Conservation (phyloP, 2,329 filamentous ascomycete genomes). For the Fusarium goolgardi region DNA sequence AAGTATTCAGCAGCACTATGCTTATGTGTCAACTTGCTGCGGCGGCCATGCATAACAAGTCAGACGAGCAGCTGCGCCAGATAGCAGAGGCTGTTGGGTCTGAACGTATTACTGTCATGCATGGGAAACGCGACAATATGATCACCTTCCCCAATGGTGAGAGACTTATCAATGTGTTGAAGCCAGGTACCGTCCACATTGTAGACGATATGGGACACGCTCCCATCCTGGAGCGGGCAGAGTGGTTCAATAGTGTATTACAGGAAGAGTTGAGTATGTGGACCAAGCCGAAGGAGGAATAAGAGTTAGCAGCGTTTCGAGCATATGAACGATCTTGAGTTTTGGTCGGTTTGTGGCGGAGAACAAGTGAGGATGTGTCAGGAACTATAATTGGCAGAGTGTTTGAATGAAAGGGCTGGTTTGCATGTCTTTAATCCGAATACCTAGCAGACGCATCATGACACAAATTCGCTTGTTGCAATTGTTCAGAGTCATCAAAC, state of each 20-base stretch:
- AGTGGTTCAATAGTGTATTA: constrained; percentile 75
- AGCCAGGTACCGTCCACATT: constrained; percentile 70
- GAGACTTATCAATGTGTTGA: constrained; percentile 72
- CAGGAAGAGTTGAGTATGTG: constrained; percentile 67
- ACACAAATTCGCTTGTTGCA: neutral
- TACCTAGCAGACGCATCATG: constrained; percentile 8
- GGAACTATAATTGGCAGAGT: neutral
- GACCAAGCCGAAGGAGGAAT: constrained; percentile 56
- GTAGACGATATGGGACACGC: constrained; percentile 82
- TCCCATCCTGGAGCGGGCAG: constrained; percentile 75
- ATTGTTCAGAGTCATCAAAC: neutral
- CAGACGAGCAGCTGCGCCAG: constrained; percentile 59
- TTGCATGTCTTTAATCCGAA: constrained; percentile 16
- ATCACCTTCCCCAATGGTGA: constrained; percentile 77
- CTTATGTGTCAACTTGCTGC: constrained; percentile 83
- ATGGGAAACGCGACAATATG: constrained; percentile 83
- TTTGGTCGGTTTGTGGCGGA: neutral
- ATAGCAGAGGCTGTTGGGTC: constrained; percentile 77
- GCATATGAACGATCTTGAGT: neutral
- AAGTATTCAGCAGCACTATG: constrained; percentile 71
- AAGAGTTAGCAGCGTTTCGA: neutral
- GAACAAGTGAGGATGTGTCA: neutral
- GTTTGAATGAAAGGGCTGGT: constrained; percentile 13
- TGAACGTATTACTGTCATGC: constrained; percentile 79
- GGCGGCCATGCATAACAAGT: constrained; percentile 84